Conservation (phyloP, 1,139 yeast species). For the Kurtzmaniella quercitrusa region DNA sequence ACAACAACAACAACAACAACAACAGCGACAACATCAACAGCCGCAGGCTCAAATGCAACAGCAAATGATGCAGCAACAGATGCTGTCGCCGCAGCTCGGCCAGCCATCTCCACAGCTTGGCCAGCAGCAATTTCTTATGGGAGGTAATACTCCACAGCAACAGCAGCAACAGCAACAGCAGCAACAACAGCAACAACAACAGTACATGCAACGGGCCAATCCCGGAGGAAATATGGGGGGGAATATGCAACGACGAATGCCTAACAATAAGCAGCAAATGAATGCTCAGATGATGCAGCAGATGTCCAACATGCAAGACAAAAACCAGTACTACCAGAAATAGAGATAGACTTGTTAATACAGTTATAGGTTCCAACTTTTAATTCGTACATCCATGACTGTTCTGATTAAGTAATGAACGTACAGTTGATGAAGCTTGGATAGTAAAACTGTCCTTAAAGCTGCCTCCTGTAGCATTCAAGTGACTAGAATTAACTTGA, state of each 20-base stretch:
- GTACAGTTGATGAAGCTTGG: no score
- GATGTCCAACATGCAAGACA: slow-evolving; percentile 3
- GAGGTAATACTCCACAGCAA: slow-evolving; percentile 11
- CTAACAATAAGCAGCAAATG: slow-evolving; percentile 13
- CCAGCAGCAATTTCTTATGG: slow-evolving; percentile 12
- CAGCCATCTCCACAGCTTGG: slow-evolving; percentile 12
- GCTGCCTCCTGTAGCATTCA: no score
- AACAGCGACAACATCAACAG: slow-evolving; percentile 12
- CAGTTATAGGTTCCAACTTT: not conserved
- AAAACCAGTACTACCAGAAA: slow-evolving; percentile 5
- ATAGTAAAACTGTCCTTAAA: no score
- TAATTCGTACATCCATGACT: no score
- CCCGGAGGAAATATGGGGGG: slow-evolving; percentile 1
- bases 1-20: slow-evolving; percentile 6
- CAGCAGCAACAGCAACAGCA: slow-evolving; percentile 3
- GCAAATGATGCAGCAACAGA: slow-evolving; percentile 10
- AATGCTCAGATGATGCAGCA: slow-evolving; percentile 20
- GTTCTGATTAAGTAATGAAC: no score
- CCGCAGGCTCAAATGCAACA: slow-evolving; percentile 12
- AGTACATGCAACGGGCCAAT: not conserved
- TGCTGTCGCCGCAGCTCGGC: slow-evolving; percentile 6
- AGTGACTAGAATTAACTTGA: no score
- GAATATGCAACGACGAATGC: slow-evolving; percentile 11
- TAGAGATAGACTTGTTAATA: slow-evolving; percentile 2
- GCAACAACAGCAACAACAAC: slow-evolving; percentile 2